Evolutionary conservation across 257 asterid genomes (phyloP), one percentile per base, ranked within the genome.

Genomic region (Solanum sejunctum): DNA sequence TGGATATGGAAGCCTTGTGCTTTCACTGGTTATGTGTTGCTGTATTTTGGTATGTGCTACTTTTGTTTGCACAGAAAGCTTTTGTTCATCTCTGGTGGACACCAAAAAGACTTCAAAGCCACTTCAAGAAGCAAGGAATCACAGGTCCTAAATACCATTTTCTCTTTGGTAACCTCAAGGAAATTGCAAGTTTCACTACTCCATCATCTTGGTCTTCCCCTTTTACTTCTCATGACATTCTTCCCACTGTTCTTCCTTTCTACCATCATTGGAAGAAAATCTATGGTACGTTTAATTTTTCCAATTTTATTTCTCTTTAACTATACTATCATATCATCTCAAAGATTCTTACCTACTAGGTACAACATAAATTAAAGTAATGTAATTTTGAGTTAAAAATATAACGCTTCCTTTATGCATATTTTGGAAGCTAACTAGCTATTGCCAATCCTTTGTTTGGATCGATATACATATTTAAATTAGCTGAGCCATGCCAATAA

Each of bases 201-300:
- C 23, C 82, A 4, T 83, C 82, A 1, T 83, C 96, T 79, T 96
- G 90, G 64, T 64, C 97, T 15, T 90, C 94, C 93, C 86, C 95
- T 71, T 90, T 70, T 5, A 70, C 84, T 77, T 90, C 98, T 2
- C 99, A 96, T 90, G 93, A 96, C 85, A 94, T 96, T 17, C 98
- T 96, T 18, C 99, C 98, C 0, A 92, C 98, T 71, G 99, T 94
- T 20, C 98, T 96, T 45, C 89, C 97, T 21, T 96, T 96, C 88
- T 96, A 96, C 88, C 95, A 94, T 83, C 98, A 96, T 81, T 96
- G 99, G 99, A 96, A 92, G 91, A 93, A 94, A 84, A 88, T 92
- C 3, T 95, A 96, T 84, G 99, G 99, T 96, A 90, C 41, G 47
- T 15, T 32, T 32, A 20, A 3, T 39, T 21, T 81, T 15, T 4